Evolutionary conservation across 352 stramenopile genomes (phyloP).

Genomic region (Pythium graminicola): DNA sequence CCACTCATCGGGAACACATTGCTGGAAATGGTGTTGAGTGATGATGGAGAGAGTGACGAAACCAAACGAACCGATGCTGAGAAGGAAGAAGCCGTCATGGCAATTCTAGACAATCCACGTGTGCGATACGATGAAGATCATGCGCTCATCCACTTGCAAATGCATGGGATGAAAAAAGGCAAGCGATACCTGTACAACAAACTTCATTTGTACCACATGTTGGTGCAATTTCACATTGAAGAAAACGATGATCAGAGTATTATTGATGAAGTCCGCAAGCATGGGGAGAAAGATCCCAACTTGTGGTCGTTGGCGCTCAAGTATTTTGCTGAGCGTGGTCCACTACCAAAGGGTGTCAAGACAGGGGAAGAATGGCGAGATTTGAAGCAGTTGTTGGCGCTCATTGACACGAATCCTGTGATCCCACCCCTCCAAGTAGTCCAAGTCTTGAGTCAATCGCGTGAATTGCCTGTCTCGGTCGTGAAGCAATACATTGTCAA

Average conservation of each 20-base stretch:
- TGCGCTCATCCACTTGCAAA: constrained; percentile 91
- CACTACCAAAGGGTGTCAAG: constrained; percentile 56
- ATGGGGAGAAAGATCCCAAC: constrained; percentile 85
- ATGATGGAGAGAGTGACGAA: constrained; percentile 37
- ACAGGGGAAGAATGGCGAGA: constrained; percentile 71
- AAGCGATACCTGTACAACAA: constrained; percentile 94
- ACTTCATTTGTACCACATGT: constrained; percentile 91
- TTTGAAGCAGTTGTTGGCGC: constrained; percentile 63
- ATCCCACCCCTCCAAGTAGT: constrained; percentile 83
- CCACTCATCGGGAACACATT: constrained; percentile 87
- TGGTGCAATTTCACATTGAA: constrained; percentile 92
- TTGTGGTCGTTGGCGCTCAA: constrained; percentile 87
- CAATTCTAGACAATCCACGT: constrained; percentile 85
- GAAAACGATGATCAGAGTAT: constrained; percentile 88
- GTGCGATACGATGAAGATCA: constrained; percentile 91
- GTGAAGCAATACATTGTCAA: constrained; percentile 85
- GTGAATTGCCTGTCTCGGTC: constrained; percentile 72
- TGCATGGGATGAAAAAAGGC: constrained; percentile 88
- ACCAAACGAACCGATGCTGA: constrained; percentile 37
- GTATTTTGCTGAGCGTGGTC: constrained; percentile 83
- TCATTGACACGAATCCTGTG: constrained; percentile 74
- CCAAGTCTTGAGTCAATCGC: constrained; percentile 77
- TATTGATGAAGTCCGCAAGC: constrained; percentile 84
- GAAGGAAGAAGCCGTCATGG: constrained; percentile 78
- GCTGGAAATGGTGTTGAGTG: constrained; percentile 83